phyloP scores from a whole-genome alignment of 116 monocot genomes.

The Phalaenopsis hybrid region DNA sequence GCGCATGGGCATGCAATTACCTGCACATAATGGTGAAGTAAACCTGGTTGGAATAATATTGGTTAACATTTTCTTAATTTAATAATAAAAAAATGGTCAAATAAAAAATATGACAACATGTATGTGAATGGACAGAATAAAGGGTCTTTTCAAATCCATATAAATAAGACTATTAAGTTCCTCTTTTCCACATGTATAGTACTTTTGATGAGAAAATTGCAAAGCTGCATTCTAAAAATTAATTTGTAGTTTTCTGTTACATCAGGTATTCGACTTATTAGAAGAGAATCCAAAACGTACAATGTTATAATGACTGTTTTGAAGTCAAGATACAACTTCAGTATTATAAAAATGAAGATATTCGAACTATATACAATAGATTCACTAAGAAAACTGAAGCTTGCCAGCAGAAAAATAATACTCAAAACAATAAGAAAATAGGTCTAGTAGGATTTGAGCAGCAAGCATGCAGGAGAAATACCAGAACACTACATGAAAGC shows the following conservation, averaged over 20 bases:
- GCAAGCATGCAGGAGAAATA: conserved; percentile 17
- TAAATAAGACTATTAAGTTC: not conserved
- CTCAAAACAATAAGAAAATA: not conserved
- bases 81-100: not conserved
- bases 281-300: not conserved
- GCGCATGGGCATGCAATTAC: conserved; percentile 99
- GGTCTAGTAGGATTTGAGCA: not conserved
- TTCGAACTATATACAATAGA: not conserved
- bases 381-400: not conserved
- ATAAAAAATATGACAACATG: not conserved
- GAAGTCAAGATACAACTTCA: not conserved
- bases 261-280: not conserved
- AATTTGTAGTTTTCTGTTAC: not conserved
- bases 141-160: not conserved
- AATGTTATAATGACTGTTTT: not conserved
- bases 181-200: not conserved
- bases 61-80: not conserved
- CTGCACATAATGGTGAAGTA: conserved; percentile 28
- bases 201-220: not conserved
- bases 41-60: not conserved
- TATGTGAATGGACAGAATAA: not conserved
- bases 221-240: not conserved
- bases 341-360: not conserved
- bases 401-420: not conserved
- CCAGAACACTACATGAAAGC: conserved; percentile 97